Conservation (phyloP, 2,329 filamentous ascomycete species). For the Pseudogymnoascus sp. region DNA sequence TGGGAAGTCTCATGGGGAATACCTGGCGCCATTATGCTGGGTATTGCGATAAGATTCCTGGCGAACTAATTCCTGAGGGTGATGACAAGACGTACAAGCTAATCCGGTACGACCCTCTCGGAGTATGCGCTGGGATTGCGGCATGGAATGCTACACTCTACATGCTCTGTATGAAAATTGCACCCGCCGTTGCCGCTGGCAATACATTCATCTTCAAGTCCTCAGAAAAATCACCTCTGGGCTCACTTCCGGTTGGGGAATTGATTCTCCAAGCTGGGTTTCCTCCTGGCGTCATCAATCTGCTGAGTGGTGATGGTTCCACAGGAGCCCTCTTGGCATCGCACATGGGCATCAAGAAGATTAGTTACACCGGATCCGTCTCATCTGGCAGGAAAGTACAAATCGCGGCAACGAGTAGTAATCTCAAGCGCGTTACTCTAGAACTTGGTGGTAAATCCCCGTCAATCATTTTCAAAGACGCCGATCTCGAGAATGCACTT, state of each 20-base stretch:
- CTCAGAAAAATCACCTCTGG: conserved; percentile 57
- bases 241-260: conserved; percentile 43
- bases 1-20: conserved; percentile 47
- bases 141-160: conserved; percentile 67
- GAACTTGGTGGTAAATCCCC: conserved; percentile 59
- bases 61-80: conserved; percentile 45
- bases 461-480: conserved; percentile 56
- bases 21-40: conserved; percentile 49
- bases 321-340: conserved; percentile 43
- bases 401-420: conserved; percentile 49
- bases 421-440: conserved; percentile 55
- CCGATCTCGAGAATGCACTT: conserved; percentile 48
- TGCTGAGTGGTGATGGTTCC: conserved; percentile 45
- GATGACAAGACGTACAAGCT: conserved; percentile 63
- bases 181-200: conserved; percentile 60
- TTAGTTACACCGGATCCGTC: conserved; percentile 52
- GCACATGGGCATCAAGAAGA: conserved; percentile 52
- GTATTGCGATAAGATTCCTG: conserved; percentile 49
- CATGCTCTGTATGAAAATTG: conserved; percentile 58
- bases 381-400: conserved; percentile 44
- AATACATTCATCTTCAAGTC: conserved; percentile 71
- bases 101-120: conserved; percentile 46
- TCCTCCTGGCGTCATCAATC: conserved; percentile 50
- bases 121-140: conserved; percentile 54
- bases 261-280: conserved; percentile 48